These are phyloP conservation scores for Chytridium lagenaria DNA, from an alignment of 371 early-diverging fungal genomes.

Conservation along the genomic window DNA sequence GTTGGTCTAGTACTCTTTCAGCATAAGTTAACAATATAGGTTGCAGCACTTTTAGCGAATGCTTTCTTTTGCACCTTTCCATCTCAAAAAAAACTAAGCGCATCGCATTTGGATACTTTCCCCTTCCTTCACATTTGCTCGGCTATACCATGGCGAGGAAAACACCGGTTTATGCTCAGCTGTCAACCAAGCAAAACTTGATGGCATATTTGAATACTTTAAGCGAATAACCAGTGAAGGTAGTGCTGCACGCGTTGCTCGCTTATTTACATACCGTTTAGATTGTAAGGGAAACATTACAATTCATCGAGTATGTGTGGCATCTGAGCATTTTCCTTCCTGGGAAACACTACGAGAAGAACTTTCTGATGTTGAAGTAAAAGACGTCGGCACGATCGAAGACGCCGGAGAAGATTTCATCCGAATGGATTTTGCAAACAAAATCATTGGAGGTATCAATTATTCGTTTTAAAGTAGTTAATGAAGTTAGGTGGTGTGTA, in stretches of 20 bases:
- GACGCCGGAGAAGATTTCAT: constrained; percentile 47
- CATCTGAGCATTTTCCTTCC: constrained; percentile 36
- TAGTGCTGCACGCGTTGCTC: too few species aligned
- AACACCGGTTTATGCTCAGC: constrained; percentile 20
- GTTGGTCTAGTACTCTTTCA: constrained; percentile 12
- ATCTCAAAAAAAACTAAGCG: constrained; percentile 29
- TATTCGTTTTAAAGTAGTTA: background rate
- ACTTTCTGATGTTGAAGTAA: constrained; percentile 30
- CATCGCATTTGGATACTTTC: constrained; percentile 34
- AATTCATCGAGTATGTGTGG: constrained; percentile 51
- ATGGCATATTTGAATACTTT: constrained; percentile 60
- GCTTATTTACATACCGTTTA: constrained; percentile 25
- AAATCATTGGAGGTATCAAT: constrained; percentile 55
- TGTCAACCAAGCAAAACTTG: constrained; percentile 49
- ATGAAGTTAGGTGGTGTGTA: constrained; percentile 34
- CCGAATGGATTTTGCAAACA: constrained; percentile 65
- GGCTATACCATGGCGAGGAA: constrained; percentile 42
- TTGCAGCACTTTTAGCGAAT: constrained; percentile 57
- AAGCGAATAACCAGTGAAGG: constrained; percentile 44
- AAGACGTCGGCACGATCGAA: constrained; percentile 44
- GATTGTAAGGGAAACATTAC: constrained; percentile 55
- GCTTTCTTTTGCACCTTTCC: constrained; percentile 64
- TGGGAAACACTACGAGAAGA: constrained; percentile 30
- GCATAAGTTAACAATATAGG: constrained; percentile 28
- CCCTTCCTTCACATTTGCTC: constrained; percentile 57